Evolutionary conservation across 768 basidiomycete genomes (phyloP), one percentile per base, ranked within the genome.

Genomic region (Mrakia frigida): DNA sequence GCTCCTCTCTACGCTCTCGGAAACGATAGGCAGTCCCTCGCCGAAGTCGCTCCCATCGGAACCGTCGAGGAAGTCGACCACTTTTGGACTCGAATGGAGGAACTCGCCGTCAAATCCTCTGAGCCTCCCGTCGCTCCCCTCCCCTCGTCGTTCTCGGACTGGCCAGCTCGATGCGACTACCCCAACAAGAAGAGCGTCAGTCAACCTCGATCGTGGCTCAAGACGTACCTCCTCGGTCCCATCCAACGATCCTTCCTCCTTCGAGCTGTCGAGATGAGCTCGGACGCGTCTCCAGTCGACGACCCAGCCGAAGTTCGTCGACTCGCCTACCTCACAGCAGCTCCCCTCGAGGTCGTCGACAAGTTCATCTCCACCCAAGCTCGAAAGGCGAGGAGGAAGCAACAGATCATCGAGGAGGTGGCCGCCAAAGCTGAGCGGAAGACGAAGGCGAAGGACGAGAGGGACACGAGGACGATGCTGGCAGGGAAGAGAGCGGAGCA

Each of bases 221-320:
- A 13, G 5, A 16, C 31, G 7, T 72, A 72, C 70, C 50, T 72
- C 50, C 46, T 72, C 50, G 25, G 46, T 25, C 52, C 70, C 18
- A n/a, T 72, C 35, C 70, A 72, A 37, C 70, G 70, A 13, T 53
- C 53, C 52, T 72, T 72, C 35, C 28, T 72, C 70, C 46, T 31
- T 13, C 56, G 56, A 56, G 56, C 35, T 6, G 37, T 68, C 65
- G 37, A 21, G 37, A 5, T 39, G 21, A 39, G 37, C 39, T 39
- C 35, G 18, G 37, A 39, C 52, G 13, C 53, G 18, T 56, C 70
- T 21, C 35, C 50, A 53, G 70, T 21, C 70, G 28, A 31, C 33
- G 53, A 25, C 35, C 70, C 31, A 16, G 31, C 35, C 25, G 65
- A 68, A 6, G 14, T 72, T 18, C 25, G 7, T 2, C 70, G 70